Conservation (phyloP, 768 basidiomycete species). For the Collybia sp. region DNA sequence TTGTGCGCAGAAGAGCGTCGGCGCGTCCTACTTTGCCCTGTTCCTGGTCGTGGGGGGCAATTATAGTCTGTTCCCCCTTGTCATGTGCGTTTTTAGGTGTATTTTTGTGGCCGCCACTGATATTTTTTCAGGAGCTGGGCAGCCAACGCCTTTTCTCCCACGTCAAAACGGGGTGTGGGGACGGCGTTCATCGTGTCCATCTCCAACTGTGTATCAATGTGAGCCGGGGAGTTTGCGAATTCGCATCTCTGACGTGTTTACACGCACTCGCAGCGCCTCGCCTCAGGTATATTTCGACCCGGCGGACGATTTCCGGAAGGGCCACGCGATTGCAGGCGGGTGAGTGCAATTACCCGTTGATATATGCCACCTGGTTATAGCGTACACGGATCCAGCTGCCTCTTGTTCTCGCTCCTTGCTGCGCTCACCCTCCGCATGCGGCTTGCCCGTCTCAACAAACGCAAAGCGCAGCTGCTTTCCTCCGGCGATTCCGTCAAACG, state of each 20-base stretch:
- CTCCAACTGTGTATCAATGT: slow-evolving; percentile 56
- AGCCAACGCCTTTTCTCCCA: slow-evolving; percentile 53
- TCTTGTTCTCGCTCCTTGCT: slow-evolving; percentile 35
- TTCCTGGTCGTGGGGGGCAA: slow-evolving; percentile 54
- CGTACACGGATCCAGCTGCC: slow-evolving; percentile 24
- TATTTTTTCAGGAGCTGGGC: slow-evolving; percentile 47
- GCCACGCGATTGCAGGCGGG: slow-evolving; percentile 53
- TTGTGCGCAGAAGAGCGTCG: slow-evolving; percentile 42
- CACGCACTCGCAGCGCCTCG: slow-evolving; percentile 32
- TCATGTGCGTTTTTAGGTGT: slow-evolving; percentile 38
- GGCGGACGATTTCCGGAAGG: slow-evolving; percentile 43
- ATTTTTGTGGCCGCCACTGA: background rate
- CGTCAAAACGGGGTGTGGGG: slow-evolving; percentile 55
- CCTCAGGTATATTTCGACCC: slow-evolving; percentile 57
- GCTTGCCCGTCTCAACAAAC: slow-evolving; percentile 36
- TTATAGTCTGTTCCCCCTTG: slow-evolving; percentile 52
- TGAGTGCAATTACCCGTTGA: slow-evolving; percentile 13
- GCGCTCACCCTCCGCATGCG: slow-evolving; percentile 42
- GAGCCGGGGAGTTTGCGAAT: slow-evolving; percentile 8
- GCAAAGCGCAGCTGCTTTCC: slow-evolving; percentile 23
- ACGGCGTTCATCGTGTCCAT: slow-evolving; percentile 59
- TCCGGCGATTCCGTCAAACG: slow-evolving; percentile 24
- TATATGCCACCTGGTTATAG: background rate
- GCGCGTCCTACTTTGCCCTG: slow-evolving; percentile 52
- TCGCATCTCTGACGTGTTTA: background rate